Conservation (phyloP, 495 filamentous ascomycete species). For the Trichocladium uniseriatum region DNA sequence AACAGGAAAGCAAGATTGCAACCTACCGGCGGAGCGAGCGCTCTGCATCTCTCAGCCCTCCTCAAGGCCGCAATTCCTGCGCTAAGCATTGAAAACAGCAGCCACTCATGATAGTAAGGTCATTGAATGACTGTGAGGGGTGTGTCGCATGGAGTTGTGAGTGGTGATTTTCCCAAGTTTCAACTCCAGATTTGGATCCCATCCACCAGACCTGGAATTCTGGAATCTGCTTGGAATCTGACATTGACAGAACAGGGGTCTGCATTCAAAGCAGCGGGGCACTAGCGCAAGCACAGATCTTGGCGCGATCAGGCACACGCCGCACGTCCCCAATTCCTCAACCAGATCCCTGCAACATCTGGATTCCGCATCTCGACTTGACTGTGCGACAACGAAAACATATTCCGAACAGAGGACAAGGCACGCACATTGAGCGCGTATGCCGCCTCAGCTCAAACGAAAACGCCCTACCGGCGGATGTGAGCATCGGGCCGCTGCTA, state of each 20-base stretch:
- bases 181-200: no score
- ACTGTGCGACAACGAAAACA: background rate
- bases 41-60: slow-evolving; percentile 10
- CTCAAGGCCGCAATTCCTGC: slow-evolving; percentile 18
- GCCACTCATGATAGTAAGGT: slow-evolving; percentile 19
- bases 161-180: no score
- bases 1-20: background rate
- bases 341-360: background rate
- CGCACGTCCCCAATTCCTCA: no score
- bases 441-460: slow-evolving; percentile 34
- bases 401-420: background rate
- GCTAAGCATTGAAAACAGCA: slow-evolving; percentile 19
- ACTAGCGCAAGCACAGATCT: no score
- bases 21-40: background rate
- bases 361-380: background rate
- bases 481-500: background rate
- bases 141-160: background rate
- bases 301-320: no score
- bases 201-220: no score
- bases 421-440: slow-evolving; percentile 5
- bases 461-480: slow-evolving; percentile 27
- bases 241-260: no score
- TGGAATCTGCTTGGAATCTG: no score
- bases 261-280: no score
- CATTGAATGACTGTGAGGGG: background rate